Evolutionary conservation across 2,329 filamentous ascomycete genomes (phyloP).

Genomic region (Colletotrichum caudatum): DNA sequence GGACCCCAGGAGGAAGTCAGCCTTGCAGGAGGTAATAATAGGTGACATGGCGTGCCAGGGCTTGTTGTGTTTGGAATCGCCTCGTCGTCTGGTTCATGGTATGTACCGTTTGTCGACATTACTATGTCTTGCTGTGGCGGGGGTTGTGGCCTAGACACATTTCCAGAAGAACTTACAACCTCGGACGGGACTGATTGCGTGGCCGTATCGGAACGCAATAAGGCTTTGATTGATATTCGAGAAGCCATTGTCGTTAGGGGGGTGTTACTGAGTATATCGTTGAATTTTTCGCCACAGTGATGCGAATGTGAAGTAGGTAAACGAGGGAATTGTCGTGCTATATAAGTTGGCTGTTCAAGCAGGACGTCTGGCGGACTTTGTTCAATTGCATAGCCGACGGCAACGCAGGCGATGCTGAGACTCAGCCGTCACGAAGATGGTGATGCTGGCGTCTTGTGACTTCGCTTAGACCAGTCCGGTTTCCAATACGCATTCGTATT

Average conservation of each 20-base stretch:
- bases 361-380: background rate
- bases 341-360: background rate
- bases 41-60: background rate
- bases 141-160: background rate
- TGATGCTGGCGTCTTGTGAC: background rate
- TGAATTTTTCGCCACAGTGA: background rate
- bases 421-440: background rate
- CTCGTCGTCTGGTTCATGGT: conserved; percentile 1
- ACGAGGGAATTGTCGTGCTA: conserved; percentile 10
- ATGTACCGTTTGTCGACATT: background rate
- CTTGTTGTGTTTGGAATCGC: background rate
- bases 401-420: background rate
- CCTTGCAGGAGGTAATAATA: background rate
- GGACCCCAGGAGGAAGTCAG: conserved; percentile 16
- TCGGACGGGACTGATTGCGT: background rate
- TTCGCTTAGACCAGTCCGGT: background rate
- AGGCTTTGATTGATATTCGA: conserved; percentile 9
- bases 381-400: background rate
- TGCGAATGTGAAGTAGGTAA: conserved; percentile 16
- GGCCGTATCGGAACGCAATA: background rate
- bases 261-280: conserved; percentile 5
- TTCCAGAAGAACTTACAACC: background rate
- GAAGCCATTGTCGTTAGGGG: conserved; percentile 5
- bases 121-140: background rate
- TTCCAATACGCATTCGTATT: background rate